These are phyloP conservation scores for Pichia membranifaciens DNA, from an alignment of 805 yeast genomes.

Conservation along the genomic window DNA sequence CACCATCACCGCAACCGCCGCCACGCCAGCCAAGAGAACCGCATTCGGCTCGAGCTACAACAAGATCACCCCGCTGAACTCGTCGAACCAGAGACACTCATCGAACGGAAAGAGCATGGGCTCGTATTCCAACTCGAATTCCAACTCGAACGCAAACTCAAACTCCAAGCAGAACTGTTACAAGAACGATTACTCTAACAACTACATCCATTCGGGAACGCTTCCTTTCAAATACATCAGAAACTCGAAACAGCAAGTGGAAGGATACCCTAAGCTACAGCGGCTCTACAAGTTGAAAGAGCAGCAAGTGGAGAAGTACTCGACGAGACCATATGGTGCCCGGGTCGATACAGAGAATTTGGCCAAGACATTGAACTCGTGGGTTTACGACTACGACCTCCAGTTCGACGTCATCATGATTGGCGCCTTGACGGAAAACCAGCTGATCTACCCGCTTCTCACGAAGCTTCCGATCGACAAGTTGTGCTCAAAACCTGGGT, in stretches of 20 bases:
- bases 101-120: no score
- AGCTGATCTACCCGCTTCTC: slow-evolving; percentile 56
- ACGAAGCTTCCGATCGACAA: slow-evolving; percentile 63
- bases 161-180: slow-evolving; percentile 15
- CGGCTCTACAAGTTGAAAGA: slow-evolving; percentile 60
- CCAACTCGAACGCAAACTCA: not conserved
- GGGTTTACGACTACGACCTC: slow-evolving; percentile 55
- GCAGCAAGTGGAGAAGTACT: slow-evolving; percentile 46
- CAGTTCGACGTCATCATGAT: slow-evolving; percentile 89
- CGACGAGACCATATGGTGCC: slow-evolving; percentile 62
- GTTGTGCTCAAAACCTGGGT: slow-evolving; percentile 79
- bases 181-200: slow-evolving; percentile 70
- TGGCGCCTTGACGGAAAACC: slow-evolving; percentile 76
- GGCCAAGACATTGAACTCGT: slow-evolving; percentile 48
- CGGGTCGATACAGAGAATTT: slow-evolving; percentile 49
- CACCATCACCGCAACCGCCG: not conserved
- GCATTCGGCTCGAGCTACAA: not conserved
- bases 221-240: slow-evolving; percentile 61
- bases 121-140: no score
- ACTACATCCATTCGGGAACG: slow-evolving; percentile 56
- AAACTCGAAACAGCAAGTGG: slow-evolving; percentile 60
- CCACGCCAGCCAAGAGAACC: not conserved
- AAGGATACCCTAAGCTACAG: slow-evolving; percentile 83
- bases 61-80: no score
- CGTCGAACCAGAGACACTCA: no score